Evolutionary conservation across 78 protist genomes (phyloP).

Genomic region (Chrysochromulina parva): DNA sequence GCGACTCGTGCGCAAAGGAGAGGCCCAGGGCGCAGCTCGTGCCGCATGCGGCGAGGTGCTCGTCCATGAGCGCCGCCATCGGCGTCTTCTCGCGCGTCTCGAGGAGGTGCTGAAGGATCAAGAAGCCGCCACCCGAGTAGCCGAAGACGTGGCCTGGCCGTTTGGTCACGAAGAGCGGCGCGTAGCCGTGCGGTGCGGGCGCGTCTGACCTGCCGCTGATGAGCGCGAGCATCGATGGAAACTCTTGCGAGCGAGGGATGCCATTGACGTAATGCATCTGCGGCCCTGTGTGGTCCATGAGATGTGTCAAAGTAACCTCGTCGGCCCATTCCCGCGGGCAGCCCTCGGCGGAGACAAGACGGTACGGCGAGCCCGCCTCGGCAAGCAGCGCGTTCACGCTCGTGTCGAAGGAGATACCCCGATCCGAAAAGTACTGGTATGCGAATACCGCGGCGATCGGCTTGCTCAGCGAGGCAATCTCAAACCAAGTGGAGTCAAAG

Average conservation of each 20-base stretch:
- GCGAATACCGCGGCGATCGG: not conserved
- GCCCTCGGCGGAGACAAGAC: not conserved
- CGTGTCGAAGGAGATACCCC: not conserved
- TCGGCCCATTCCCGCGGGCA: not conserved
- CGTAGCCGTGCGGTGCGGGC: not conserved
- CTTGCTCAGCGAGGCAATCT: not conserved
- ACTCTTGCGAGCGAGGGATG: not conserved
- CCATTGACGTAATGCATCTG: slow-evolving; percentile 1
- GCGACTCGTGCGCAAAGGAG: not conserved
- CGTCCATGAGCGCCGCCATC: not conserved
- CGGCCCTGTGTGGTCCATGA: not conserved
- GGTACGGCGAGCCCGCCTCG: not conserved
- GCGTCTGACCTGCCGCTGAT: not conserved
- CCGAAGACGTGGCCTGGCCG: not conserved
- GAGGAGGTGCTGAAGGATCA: not conserved
- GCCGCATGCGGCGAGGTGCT: not conserved
- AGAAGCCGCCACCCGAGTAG: not conserved
- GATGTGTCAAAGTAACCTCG: not conserved
- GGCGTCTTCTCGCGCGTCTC: not conserved
- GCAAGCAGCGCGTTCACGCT: not conserved
- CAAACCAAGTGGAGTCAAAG: not conserved
- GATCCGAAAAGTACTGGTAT: not conserved
- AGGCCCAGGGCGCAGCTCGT: not conserved
- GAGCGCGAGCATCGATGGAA: not conserved
- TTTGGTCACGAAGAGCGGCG: not conserved